Base-by-base conservation (phyloP, 768 basidiomycete genomes). In the Boletus subparvulus region DNA sequence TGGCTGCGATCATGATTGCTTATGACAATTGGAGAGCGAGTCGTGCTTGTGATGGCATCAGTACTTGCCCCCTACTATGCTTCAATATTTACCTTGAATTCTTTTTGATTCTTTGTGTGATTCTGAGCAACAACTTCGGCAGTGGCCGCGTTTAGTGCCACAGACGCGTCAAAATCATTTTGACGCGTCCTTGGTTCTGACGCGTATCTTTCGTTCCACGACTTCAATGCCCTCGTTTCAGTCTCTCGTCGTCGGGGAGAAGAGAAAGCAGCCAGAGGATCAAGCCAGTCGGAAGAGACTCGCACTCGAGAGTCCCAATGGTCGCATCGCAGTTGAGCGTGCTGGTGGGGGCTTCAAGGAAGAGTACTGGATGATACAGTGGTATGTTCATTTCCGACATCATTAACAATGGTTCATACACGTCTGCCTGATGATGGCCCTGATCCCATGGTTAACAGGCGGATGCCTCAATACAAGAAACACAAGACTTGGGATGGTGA, bases 401-500 rank as follows among this genome's bases (percentile, higher is more conserved):
- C 26, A 42, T 40, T 10, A 33, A 43, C 21, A 16, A 42, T 7
- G 1, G 36, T 24, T 10, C 17, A 9, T 42, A 37, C 32, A 33
- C 9, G 28, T 46, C 21, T 47, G 19, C 32, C 44, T 62, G 21
- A 21, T 21, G 21, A 21, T 21, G 21, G 21, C 21, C 21, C 21
- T 21, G 33, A 47, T 50, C 11, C 24, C 36, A 30, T 46, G 41
- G 24, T 40, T 24, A 41, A 30, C 36, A 89, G 87, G 88, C 75
- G 88, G 56, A 80, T 75, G 44, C 85, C 79, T 43, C 88, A 92
- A 69, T 75, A 78, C 39, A 90, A 83, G 74, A 94, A 94, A 72
- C 86, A 94, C 65, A 92, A 93, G 69, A 92, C 88, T 0, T 95
- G 93, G 93, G 92, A 94, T 50, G 92, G 89, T 37, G 90, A 87